phyloP scores from a whole-genome alignment of 2,329 filamentous ascomycete species.

The Fusarium tuaranense region DNA sequence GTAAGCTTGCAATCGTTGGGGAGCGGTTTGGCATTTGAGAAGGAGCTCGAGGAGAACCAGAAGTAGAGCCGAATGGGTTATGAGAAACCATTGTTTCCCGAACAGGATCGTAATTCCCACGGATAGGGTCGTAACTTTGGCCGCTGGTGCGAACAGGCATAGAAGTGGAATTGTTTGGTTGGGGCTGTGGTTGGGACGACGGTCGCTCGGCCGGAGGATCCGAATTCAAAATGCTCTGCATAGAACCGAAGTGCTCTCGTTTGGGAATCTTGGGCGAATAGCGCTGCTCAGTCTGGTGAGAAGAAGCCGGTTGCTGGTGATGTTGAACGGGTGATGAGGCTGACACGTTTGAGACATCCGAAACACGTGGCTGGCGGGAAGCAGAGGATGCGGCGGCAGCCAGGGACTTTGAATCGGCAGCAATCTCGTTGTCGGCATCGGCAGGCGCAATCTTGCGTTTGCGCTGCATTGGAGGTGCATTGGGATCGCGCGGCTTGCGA shows the following conservation, averaged over 20 bases:
- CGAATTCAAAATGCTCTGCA: slow-evolving; percentile 68
- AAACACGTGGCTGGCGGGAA: slow-evolving; percentile 37
- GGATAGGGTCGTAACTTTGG: slow-evolving; percentile 90
- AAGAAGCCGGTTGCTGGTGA: slow-evolving; percentile 41
- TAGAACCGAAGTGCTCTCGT: slow-evolving; percentile 64
- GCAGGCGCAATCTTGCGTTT: slow-evolving; percentile 64
- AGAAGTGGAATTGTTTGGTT: slow-evolving; percentile 56
- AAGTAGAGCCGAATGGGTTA: slow-evolving; percentile 59
- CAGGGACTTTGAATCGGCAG: slow-evolving; percentile 50
- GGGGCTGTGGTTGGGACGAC: slow-evolving; percentile 36
- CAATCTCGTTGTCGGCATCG: slow-evolving; percentile 53
- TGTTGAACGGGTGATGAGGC: slow-evolving; percentile 46
- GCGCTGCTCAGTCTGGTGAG: slow-evolving; percentile 46
- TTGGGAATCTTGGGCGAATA: slow-evolving; percentile 61
- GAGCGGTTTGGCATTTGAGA: slow-evolving; percentile 63
- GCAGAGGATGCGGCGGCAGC: slow-evolving; percentile 45
- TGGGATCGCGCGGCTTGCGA: slow-evolving; percentile 70
- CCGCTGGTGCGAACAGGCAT: slow-evolving; percentile 73
- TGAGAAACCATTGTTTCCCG: slow-evolving; percentile 70
- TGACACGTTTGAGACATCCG: slow-evolving; percentile 40
- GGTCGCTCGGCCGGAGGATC: slow-evolving; percentile 49
- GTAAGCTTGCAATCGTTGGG: slow-evolving; percentile 90
- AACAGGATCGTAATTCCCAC: slow-evolving; percentile 77
- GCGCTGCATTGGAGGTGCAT: slow-evolving; percentile 64
- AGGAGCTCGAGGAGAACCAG: slow-evolving; percentile 62